phyloP scores from a whole-genome alignment of 78 protist species.

The Dictyostelium purpureum region DNA sequence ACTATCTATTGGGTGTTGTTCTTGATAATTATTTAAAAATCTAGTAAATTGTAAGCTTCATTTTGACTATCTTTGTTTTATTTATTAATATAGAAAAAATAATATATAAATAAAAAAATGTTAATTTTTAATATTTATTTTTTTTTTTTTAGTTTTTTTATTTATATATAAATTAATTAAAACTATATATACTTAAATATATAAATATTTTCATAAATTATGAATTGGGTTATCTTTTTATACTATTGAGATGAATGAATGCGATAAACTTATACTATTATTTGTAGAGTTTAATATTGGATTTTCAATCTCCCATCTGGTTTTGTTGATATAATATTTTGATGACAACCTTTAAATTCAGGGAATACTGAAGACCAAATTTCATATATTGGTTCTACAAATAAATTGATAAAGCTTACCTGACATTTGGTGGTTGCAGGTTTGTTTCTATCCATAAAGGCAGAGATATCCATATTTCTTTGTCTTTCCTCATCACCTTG shows the following conservation, averaged over 20 bases:
- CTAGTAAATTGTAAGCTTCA: too few relatives aligned
- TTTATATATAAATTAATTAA: background rate
- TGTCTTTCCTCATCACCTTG: slow-evolving; percentile 87
- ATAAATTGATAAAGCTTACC: slow-evolving; percentile 76
- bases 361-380: slow-evolving; percentile 26
- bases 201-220: too few relatives aligned
- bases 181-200: too few relatives aligned
- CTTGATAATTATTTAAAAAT: too few relatives aligned
- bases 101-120: background rate
- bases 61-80: background rate
- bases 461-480: slow-evolving; percentile 71
- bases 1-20: too few relatives aligned
- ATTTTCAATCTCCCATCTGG: background rate
- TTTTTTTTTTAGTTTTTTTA: background rate
- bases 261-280: background rate
- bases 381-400: slow-evolving; percentile 81
- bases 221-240: too few relatives aligned
- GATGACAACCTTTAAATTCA: background rate
- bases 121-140: background rate
- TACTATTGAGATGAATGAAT: background rate
- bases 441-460: slow-evolving; percentile 86
- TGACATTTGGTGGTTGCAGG: slow-evolving; percentile 86
- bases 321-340: background rate
- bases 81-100: background rate
- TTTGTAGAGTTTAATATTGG: background rate